Evolutionary conservation across 805 yeast genomes (phyloP), one percentile per base, ranked within the genome.

Genomic region (Candida chauliodis): DNA sequence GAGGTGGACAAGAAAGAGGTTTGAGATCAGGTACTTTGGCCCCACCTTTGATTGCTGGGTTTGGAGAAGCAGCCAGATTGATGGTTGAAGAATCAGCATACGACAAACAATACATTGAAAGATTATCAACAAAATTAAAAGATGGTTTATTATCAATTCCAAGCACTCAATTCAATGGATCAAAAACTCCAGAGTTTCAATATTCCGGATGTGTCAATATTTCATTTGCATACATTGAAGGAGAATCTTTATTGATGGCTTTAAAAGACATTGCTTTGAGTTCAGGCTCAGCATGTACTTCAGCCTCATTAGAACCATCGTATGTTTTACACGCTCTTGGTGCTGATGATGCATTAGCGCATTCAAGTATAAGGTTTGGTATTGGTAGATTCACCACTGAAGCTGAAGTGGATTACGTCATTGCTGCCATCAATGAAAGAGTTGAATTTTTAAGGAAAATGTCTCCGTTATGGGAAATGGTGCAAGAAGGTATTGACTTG

Each of bases 1-100:
- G 99, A 49, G 99, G 99, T 66, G 99, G 99, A 37, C 99, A 93
- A 69, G 99, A 93, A 69, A 84, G 99, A 71, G 99, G 99, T 43
- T 72, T 93, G 54, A 78, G 99, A 66, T 85, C 96, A 4, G 99
- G 99, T 44, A 93, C 99, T 20, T 75, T 93, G 57, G 90, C 99
- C 3, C 95, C 99, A n/a, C 95, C 98, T 16, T 73, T 89, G 55
- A 86, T 91, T 29, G 82, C 89, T 24, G 99, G 99, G 0, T 88
- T 93, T 59, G 99, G 99, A 45, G 98, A 93, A 65, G 99, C 99
- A 22, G 93, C 96, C 29, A 76, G 96, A 56, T 62, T 93, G 44
- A 83, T 88, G 75, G 61, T 59, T 38, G 65, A 71, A 50, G 99
- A 93, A 57, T 76, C 73, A 74, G 80, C 67, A 26, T 80, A 78